Evolutionary conservation across 202 grass and related monocot species (phyloP), one percentile per base, ranked within the genome.

Genomic region (Schoenoplectus tabernaemontani): DNA sequence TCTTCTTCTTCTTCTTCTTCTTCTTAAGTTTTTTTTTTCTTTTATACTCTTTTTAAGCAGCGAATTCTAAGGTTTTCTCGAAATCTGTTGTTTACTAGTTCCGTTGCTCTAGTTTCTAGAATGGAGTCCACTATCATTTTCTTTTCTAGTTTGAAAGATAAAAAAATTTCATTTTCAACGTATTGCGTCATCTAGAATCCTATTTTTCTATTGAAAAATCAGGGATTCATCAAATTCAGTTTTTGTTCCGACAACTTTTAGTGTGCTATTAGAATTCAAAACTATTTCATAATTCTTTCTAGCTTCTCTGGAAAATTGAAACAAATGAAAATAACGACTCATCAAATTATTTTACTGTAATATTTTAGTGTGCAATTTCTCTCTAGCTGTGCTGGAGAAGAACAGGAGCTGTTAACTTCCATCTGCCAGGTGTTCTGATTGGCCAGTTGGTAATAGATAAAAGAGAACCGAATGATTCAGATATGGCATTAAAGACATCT

Each of bases 401-500:
- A 53, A 46, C 28, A 73, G 12, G 44, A 73, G 46, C 43, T n/a
- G 41, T 7, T 51, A 73, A 50, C 0, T 32, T 30, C 19, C 7
- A 2, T 13, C 54, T 75, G 7, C 30, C 70, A 20, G 70, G 70
- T 54, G 46, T 10, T 75, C 12, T 56, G 70, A 36, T 54, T 75
- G 70, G 47, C 5, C 5, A 79, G 62, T 38, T 5, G 48, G 32
- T 79, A 62, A 61, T 62, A 13, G 20, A 46, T n/a, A 43, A 77
- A 23, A 61, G 5, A 3, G 26, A 79, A 80, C 16, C 1, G 50
- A 34, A 80, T 19, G 10, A 44, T 64, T 43, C 46, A 75, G 68
- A 59, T 20, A 95, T 95, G 95, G 81, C 95, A 32, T 84, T 62
- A 37, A 91, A 76, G 58, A 46, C 58, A 24, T 53, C 57, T 28